These are phyloP conservation scores for Blastobotrys chiropterorum DNA, from an alignment of 805 yeast species.

Conservation along the genomic window DNA sequence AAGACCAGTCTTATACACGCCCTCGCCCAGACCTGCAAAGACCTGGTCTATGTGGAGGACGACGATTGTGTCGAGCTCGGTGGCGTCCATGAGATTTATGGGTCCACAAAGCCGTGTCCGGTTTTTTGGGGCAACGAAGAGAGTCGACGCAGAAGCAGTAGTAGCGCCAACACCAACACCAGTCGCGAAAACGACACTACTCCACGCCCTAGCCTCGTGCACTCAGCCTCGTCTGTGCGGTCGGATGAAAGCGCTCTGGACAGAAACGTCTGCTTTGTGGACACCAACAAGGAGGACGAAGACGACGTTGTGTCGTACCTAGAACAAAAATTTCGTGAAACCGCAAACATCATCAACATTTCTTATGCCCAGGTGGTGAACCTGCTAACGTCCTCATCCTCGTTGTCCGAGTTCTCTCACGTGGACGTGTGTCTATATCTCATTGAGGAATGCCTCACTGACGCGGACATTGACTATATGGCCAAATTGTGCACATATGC, in stretches of 20 bases:
- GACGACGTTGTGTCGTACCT: slow-evolving; percentile 19
- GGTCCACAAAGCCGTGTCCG: slow-evolving; percentile 24
- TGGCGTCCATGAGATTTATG: slow-evolving; percentile 13
- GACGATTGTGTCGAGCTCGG: slow-evolving; percentile 3
- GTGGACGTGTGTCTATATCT: slow-evolving; percentile 24
- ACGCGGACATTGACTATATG: slow-evolving; percentile 19
- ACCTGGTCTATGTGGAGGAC: slow-evolving; percentile 21
- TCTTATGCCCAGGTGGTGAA: slow-evolving; percentile 17
- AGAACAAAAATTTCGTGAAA: slow-evolving; percentile 19
- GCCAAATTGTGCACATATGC: slow-evolving; percentile 13
- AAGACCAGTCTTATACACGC: slow-evolving; percentile 82
- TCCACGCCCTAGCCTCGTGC: slow-evolving; percentile 12
- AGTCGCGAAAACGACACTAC: neutral
- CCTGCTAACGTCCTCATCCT: slow-evolving; percentile 18
- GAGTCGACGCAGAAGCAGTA: neutral
- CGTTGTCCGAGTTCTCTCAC: slow-evolving; percentile 18
- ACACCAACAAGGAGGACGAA: slow-evolving; percentile 15
- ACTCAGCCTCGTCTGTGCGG: slow-evolving; percentile 13
- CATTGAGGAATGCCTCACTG: slow-evolving; percentile 13
- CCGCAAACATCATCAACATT: slow-evolving; percentile 19
- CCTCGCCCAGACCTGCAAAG: slow-evolving; percentile 55
- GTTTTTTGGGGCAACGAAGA: slow-evolving; percentile 11
- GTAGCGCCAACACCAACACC: neutral
- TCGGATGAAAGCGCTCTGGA: slow-evolving; percentile 16
- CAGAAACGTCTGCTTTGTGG: slow-evolving; percentile 22